These are phyloP conservation scores for Diplogelasinospora grovesii DNA, from an alignment of 495 filamentous ascomycete species.

Conservation along the genomic window DNA sequence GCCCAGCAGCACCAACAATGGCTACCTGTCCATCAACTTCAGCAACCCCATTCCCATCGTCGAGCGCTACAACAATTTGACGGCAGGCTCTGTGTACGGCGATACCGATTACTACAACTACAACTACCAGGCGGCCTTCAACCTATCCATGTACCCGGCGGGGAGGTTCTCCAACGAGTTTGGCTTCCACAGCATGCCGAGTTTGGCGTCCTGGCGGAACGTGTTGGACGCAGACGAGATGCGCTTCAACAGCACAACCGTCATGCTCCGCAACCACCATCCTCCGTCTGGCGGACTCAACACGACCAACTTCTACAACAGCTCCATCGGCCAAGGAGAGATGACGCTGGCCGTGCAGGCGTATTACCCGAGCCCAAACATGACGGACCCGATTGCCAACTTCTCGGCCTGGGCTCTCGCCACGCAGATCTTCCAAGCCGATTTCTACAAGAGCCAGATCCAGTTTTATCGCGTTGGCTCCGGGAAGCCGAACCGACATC, in stretches of 20 bases:
- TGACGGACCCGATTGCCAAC: constrained; percentile 50
- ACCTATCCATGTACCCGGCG: constrained; percentile 50
- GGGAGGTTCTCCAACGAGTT: constrained; percentile 65
- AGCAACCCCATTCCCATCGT: constrained; percentile 51
- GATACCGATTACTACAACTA: constrained; percentile 70
- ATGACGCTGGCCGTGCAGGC: constrained; percentile 56
- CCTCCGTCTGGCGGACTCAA: constrained; percentile 49
- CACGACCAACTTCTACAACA: constrained; percentile 35
- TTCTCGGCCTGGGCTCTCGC: constrained; percentile 65
- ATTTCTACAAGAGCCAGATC: constrained; percentile 57
- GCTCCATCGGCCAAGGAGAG: constrained; percentile 48
- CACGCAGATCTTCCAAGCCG: constrained; percentile 64
- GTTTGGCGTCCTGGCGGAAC: constrained; percentile 54
- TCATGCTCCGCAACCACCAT: constrained; percentile 61
- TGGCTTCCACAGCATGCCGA: constrained; percentile 62
- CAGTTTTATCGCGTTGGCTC: constrained; percentile 60
- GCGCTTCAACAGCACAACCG: constrained; percentile 53
- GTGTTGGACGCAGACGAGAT: constrained; percentile 46
- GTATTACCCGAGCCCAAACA: constrained; percentile 58
- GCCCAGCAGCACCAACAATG: constrained; percentile 61
- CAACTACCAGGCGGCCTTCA: constrained; percentile 47
- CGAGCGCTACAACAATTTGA: constrained; percentile 55
- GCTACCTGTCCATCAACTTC: constrained; percentile 53
- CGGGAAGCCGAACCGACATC: constrained; percentile 52
- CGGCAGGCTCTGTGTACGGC: constrained; percentile 52